phyloP scores from a whole-genome alignment of 805 yeast species.

The Nakazawaea holstii region DNA sequence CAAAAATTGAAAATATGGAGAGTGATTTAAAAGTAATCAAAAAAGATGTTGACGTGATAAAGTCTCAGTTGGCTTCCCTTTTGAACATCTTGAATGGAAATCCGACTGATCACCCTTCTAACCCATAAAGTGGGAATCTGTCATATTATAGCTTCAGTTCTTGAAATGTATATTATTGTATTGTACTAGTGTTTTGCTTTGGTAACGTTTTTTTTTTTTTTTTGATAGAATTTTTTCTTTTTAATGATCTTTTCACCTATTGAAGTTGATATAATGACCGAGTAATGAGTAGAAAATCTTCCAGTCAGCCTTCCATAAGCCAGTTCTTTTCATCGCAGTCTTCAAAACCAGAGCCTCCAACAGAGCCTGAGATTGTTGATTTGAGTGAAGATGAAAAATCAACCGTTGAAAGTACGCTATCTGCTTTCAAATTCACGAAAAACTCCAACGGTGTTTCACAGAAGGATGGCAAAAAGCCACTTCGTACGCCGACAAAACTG shows the following conservation, averaged over 20 bases:
- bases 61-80: background rate
- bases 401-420: no score
- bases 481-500: no score
- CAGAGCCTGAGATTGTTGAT: background rate
- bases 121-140: no score
- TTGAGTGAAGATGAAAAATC: background rate
- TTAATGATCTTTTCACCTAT: background rate
- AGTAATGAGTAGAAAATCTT: background rate
- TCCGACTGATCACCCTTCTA: no score
- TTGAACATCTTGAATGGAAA: conserved; percentile 1
- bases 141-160: no score
- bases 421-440: no score
- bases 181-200: no score
- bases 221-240: background rate
- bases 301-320: conserved; percentile 11
- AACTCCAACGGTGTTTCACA: no score
- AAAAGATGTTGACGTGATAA: background rate
- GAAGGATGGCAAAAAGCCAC: no score
- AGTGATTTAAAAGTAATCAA: background rate
- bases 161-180: no score
- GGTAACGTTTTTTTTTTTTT: background rate
- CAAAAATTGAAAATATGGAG: background rate
- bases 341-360: background rate
- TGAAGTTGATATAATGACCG: background rate
- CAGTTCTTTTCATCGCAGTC: conserved; percentile 6